Evolutionary conservation across 177 flowering plant species (phyloP).

Genomic region (Vitis hybrid): DNA sequence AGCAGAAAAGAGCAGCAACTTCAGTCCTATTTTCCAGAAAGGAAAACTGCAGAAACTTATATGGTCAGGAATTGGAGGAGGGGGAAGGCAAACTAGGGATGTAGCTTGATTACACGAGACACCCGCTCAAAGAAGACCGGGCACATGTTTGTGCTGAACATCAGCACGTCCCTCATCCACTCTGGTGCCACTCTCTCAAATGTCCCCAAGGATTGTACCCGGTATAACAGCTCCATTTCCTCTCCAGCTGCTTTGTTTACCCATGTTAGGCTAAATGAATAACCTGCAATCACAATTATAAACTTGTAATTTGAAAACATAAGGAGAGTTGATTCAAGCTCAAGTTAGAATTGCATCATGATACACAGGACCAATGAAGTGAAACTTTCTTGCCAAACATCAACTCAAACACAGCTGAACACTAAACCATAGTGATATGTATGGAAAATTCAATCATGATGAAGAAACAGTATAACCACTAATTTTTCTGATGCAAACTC

Average conservation of each 20-base stretch:
- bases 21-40: no score
- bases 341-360: constrained; percentile 2
- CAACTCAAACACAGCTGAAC: background rate
- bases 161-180: constrained; percentile 80
- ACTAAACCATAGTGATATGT: no score
- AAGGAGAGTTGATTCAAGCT: background rate
- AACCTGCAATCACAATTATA: constrained; percentile 47
- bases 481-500: no score
- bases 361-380: background rate
- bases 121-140: constrained; percentile 73
- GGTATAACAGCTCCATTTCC: constrained; percentile 60
- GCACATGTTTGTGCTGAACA: constrained; percentile 74
- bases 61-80: no score
- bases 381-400: background rate
- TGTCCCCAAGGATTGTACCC: constrained; percentile 67
- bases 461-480: no score
- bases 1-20: no score
- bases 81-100: background rate
- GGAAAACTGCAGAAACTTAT: no score
- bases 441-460: no score
- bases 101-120: constrained; percentile 51
- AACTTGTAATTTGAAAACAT: background rate
- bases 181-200: constrained; percentile 82
- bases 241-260: constrained; percentile 32
- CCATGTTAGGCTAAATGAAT: constrained; percentile 78